Evolutionary conservation across 148 eudicot genomes (phyloP), one percentile per base, ranked within the genome.

Genomic region (Chenopodium quinoa): DNA sequence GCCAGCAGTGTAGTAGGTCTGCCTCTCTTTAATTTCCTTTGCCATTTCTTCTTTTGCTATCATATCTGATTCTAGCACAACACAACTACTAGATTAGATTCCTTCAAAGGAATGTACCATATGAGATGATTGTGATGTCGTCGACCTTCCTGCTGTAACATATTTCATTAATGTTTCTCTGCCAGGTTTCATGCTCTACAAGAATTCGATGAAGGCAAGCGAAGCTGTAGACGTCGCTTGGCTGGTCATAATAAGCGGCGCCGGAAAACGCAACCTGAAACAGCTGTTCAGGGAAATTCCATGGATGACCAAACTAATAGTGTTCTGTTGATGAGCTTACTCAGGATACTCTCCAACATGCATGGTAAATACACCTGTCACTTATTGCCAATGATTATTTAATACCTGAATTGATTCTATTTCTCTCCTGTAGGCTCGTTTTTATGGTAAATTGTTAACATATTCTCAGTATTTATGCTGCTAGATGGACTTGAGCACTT

Each of bases 1-100:
- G 98, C 84, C 98, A 94, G 87, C 98, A 94, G 80, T 94, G 98
- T 81, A 94, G 98, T 87, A 92, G 98, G 98, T 92, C 58, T 68
- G 85, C 82, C 27, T 44, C 70, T 25, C 46, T 31, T 22, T 54
- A n/a, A 0, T 47, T 11, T n/a, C 27, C 27, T 27, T 27, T 27
- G 27, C 27, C 27, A 27, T 27, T 60, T 71, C 48, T 14, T 86
- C 54, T 37, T 50, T 56, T 69, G 58, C 31, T 32, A 3, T 47
- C 19, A 7, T 27, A 27, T 27, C 27, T 27, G 27, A 27, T 27
- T 27, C 27, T 27, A 0, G 27, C 27, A 27, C 27, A 27, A 27
- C 27, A 27, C 27, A 27, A 27, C 27, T 27, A 27, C 27, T 27
- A 27, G 27, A 27, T 27, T 27, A 27, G 27, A 27, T 27, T 27